Evolutionary conservation across 768 basidiomycete genomes (phyloP).

Genomic region (Boletus pseudopeckii): DNA sequence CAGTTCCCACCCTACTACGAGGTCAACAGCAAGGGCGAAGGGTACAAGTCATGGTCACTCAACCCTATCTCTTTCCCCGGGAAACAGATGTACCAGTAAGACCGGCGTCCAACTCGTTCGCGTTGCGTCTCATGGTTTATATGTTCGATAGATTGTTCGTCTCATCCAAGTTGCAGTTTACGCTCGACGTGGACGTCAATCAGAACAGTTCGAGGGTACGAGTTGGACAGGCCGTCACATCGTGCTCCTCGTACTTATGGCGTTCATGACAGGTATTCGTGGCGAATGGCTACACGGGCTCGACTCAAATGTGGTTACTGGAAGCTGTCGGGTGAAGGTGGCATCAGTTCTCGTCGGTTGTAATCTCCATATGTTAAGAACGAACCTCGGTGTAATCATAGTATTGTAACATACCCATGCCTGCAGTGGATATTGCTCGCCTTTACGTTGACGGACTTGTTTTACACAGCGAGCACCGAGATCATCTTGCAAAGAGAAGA

Average conservation of each 20-base stretch:
- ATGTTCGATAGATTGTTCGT: neutral
- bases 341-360: no score
- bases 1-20: neutral
- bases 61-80: neutral
- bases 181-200: neutral
- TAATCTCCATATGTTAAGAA: no score
- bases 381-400: no score
- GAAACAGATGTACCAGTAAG: neutral
- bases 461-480: no score
- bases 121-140: no score
- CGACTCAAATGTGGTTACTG: neutral
- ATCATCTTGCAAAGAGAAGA: no score
- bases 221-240: no score
- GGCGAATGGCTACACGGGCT: neutral
- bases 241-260: neutral
- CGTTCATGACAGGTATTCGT: neutral
- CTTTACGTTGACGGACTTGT: no score
- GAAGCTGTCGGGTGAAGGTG: neutral
- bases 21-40: neutral
- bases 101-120: neutral
- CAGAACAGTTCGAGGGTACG: neutral
- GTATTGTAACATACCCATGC: no score
- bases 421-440: no score
- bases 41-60: neutral
- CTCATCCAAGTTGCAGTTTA: neutral